A percentile compares a stretch with the other conserved stretches of the same genome.
These are phyloP conservation scores for Cladorrhinum sp. DNA, from an alignment of 2,329 filamentous ascomycete genomes.

Conservation along the genomic window DNA sequence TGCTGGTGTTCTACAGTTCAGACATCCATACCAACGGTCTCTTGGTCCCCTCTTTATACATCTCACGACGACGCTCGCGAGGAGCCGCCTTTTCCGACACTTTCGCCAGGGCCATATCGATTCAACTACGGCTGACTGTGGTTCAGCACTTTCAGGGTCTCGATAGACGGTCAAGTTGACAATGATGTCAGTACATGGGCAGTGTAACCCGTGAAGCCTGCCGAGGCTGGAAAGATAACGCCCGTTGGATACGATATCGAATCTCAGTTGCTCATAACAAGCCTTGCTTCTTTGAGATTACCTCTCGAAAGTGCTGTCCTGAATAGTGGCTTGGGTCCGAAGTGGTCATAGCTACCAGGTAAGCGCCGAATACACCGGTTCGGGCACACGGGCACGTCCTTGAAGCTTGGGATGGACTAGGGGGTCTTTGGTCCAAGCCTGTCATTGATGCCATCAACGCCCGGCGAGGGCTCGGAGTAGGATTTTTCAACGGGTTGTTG, in stretches of 20 bases:
- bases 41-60: not conserved
- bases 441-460: not conserved
- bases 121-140: not conserved
- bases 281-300: not conserved
- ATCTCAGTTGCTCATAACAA: not conserved
- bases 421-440: not conserved
- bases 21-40: not conserved
- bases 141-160: not conserved
- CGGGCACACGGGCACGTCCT: conserved; percentile 1
- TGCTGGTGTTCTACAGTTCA: not conserved
- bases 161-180: not conserved
- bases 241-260: not conserved
- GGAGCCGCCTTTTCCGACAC: not conserved
- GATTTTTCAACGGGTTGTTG: not conserved
- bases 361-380: not conserved
- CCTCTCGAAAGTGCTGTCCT: not conserved
- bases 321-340: not conserved
- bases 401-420: not conserved
- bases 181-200: not conserved
- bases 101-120: not conserved
- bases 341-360: not conserved
- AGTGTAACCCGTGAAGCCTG: not conserved
- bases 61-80: not conserved
- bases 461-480: not conserved
- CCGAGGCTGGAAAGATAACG: not conserved